These are phyloP conservation scores for Sporothrix pallida DNA, from an alignment of 2,329 filamentous ascomycete species.

Conservation along the genomic window DNA sequence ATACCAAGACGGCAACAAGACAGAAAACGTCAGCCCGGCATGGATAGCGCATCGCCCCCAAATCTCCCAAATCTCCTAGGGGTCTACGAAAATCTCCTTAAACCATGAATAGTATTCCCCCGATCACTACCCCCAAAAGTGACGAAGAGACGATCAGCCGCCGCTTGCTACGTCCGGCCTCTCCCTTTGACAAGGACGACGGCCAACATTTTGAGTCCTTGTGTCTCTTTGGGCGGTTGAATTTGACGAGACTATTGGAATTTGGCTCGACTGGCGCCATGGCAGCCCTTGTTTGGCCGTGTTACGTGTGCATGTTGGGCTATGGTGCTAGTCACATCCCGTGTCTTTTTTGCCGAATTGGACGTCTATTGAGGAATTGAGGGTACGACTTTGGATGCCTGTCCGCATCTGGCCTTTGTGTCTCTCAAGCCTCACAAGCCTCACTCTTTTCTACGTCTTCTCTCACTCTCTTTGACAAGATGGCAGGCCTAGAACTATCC, in stretches of 20 bases:
- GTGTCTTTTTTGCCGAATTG: background rate
- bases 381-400: background rate
- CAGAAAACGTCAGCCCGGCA: background rate
- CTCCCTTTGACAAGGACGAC: background rate
- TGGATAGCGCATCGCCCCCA: background rate
- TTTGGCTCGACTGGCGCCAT: background rate
- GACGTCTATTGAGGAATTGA: background rate
- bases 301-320: too few species aligned
- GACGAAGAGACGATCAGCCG: background rate
- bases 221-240: background rate
- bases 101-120: background rate
- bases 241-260: background rate
- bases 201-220: background rate
- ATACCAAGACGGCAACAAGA: background rate
- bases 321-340: background rate
- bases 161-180: constrained; percentile 13
- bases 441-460: background rate
- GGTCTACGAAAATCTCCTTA: too few species aligned
- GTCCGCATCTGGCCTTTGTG: background rate
- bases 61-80: background rate
- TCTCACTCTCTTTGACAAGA: background rate
- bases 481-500: too few species aligned
- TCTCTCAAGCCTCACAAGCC: background rate
- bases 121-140: background rate
- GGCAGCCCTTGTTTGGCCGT: background rate